These are phyloP conservation scores for Echites panduratus DNA, from an alignment of 257 asterid genomes.

Conservation along the genomic window DNA sequence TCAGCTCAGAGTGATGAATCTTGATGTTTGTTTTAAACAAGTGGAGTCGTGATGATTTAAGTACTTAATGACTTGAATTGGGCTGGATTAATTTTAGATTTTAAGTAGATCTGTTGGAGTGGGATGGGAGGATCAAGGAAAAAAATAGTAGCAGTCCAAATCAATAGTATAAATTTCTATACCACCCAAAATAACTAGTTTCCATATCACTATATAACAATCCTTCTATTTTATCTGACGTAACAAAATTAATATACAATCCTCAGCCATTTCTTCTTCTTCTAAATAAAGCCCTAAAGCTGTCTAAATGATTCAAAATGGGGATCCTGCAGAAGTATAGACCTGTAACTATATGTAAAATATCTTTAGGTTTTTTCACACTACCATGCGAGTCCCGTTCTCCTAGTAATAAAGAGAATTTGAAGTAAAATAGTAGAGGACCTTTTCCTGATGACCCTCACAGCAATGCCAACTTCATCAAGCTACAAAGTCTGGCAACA, in stretches of 20 bases:
- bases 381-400: slow-evolving; percentile 38
- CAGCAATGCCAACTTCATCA: slow-evolving; percentile 20
- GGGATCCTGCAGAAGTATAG: slow-evolving; percentile 50
- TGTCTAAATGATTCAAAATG: slow-evolving; percentile 44
- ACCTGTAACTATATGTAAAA: slow-evolving; percentile 36
- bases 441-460: not conserved
- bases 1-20: not conserved
- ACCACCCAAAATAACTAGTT: slow-evolving; percentile 46
- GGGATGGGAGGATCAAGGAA: not conserved
- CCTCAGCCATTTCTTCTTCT: slow-evolving; percentile 48
- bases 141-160: slow-evolving; percentile 4
- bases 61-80: not conserved
- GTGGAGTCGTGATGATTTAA: not conserved
- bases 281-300: slow-evolving; percentile 33
- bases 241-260: slow-evolving; percentile 85
- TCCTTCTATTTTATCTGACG: slow-evolving; percentile 61
- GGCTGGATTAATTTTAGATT: not conserved
- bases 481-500: slow-evolving; percentile 85
- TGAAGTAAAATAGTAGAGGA: slow-evolving; percentile 30
- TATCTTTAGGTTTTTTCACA: slow-evolving; percentile 33
- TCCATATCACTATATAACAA: slow-evolving; percentile 44
- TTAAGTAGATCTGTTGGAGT: not conserved
- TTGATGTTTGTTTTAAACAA: not conserved
- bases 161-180: slow-evolving; percentile 30
- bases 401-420: slow-evolving; percentile 27